A percentile compares a stretch with the other conserved stretches of the same genome.
Conservation (phyloP, 129 eudicot genomes). For the Cynara cardunculus region DNA sequence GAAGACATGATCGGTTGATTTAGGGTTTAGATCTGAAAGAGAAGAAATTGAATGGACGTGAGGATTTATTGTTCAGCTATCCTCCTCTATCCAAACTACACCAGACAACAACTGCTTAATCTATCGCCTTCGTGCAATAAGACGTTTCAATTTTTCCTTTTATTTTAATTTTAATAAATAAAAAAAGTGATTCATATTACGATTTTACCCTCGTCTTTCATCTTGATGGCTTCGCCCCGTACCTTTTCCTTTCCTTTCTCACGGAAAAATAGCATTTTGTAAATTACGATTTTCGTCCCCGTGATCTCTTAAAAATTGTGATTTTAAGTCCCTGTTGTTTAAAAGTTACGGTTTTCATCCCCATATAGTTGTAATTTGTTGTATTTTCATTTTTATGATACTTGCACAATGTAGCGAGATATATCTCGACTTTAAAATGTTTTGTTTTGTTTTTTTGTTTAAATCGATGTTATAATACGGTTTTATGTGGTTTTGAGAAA, state of each 20-base stretch:
- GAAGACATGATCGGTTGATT: constrained; percentile 33
- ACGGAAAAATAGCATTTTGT: background rate
- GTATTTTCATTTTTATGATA: too few species aligned
- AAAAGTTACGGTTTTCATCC: background rate
- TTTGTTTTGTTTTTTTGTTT: too few species aligned
- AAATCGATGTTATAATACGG: too few species aligned
- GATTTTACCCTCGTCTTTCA: background rate
- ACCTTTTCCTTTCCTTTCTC: too few species aligned
- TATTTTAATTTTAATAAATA: too few species aligned
- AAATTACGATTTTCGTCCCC: background rate
- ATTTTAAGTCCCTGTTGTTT: background rate
- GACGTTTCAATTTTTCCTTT: background rate
- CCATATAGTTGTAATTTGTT: too few species aligned
- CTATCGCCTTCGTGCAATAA: background rate
- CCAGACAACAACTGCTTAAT: background rate
- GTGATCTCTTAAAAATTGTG: background rate
- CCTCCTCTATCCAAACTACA: background rate
- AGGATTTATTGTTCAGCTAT: background rate
- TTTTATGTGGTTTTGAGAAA: too few species aligned
- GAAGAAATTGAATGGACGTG: constrained; percentile 27
- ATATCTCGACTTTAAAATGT: too few species aligned
- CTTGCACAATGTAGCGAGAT: too few species aligned
- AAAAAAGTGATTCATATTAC: background rate
- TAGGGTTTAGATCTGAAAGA: constrained; percentile 19
- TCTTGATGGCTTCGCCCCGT: background rate